Base-by-base conservation (phyloP, 164 flowering plant genomes). In the Piper longum region DNA sequence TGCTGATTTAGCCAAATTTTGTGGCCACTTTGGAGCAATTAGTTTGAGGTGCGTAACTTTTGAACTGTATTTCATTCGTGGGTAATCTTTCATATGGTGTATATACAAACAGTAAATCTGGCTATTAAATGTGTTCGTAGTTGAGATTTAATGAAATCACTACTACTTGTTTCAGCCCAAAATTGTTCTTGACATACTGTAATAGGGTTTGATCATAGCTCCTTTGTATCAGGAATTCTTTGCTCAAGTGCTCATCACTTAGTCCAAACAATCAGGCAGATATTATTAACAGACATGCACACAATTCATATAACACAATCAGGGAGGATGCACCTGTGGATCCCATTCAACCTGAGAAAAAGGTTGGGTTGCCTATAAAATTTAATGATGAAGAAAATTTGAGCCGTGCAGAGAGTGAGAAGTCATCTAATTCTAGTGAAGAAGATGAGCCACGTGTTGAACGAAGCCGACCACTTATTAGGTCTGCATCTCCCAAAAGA, bases 401-500 rank as follows among this genome's bases (percentile, higher is more conserved):
- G 43, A 80, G 78, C 75, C 77, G 78, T 54, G 71, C 87, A 65
- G 95, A 75, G 60, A 80, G 85, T 65, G 93, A 79, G 60, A 84
- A 83, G 57, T 86, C 89, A 14, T 85, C 88, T 57, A 71, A 72
- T 68, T 78, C 88, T 48, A 75, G 85, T 74, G 86, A 76, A 48
- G 83, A 80, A 64, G 80, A 81, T 57, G 68, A 57, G 69, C 72
- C 75, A 65, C 67, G 74, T 59, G 76, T 63, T 8, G 98, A 91
- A 76, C 81, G 93, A 81, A 86, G 93, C 70, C 81, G 96, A 26
- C 61, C 83, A 54, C 71, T 82, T 43, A 44, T 72, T 69, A 78
- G 91, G 77, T 81, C 89, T 68, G 85, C 87, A 64, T 67, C 91
- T 51, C 88, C 91, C 42, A 85, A 88, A 79, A 74, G 96, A 67